phyloP scores from a whole-genome alignment of 352 stramenopile species.

The Pythium folliculosum region DNA sequence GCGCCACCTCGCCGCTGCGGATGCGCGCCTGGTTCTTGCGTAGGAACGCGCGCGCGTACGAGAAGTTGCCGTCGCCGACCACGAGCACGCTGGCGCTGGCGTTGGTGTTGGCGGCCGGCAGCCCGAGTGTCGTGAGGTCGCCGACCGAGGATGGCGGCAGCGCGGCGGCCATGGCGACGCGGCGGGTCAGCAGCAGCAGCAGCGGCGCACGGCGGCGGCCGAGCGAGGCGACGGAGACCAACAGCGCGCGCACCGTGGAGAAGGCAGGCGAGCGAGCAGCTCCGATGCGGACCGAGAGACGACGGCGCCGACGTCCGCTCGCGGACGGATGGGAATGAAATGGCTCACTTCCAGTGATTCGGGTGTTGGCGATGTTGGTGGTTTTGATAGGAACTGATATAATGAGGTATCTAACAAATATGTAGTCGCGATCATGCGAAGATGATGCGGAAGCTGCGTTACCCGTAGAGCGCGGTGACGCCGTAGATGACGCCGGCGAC shows the following conservation, averaged over 20 bases:
- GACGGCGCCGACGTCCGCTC: background rate
- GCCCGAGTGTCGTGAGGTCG: slow-evolving; percentile 62
- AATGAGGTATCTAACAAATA: slow-evolving; percentile 18
- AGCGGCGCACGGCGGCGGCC: slow-evolving; percentile 11
- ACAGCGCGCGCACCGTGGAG: slow-evolving; percentile 18
- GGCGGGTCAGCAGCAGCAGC: slow-evolving; percentile 4
- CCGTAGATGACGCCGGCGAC: slow-evolving; percentile 26
- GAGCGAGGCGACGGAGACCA: background rate
- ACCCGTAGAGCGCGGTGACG: slow-evolving; percentile 2
- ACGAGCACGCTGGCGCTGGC: slow-evolving; percentile 49
- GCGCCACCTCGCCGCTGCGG: slow-evolving; percentile 10
- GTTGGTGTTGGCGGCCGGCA: slow-evolving; percentile 8
- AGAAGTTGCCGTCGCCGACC: slow-evolving; percentile 87
- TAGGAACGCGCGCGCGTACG: slow-evolving; percentile 73
- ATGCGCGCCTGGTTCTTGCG: slow-evolving; percentile 43
- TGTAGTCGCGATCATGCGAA: background rate
- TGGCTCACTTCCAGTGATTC: slow-evolving; percentile 17
- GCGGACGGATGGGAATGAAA: background rate
- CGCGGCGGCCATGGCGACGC: background rate
- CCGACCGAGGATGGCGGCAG: slow-evolving; percentile 25
- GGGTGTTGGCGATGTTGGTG: background rate
- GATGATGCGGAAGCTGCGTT: background rate
- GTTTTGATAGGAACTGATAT: slow-evolving; percentile 5
- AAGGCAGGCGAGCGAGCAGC: background rate
- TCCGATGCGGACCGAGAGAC: background rate